Conservation (phyloP, 2,329 filamentous ascomycete species). For the Verticillium klebahnii region DNA sequence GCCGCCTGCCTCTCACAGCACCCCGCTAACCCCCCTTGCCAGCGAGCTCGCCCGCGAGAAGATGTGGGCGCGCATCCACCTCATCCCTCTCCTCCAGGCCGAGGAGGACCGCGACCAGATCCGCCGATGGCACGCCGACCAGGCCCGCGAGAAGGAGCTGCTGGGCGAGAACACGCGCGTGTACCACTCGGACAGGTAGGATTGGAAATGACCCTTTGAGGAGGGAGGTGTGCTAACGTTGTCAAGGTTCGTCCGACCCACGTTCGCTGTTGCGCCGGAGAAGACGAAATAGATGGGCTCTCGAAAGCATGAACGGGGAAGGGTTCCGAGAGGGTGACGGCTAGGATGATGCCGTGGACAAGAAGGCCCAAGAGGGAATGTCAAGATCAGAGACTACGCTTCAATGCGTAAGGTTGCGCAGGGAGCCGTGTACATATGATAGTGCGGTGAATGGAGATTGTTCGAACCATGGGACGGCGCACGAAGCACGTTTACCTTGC, state of each 20-base stretch:
- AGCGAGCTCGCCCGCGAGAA: conserved; percentile 95
- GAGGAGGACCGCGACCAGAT: conserved; percentile 97
- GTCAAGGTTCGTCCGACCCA: conserved; percentile 73
- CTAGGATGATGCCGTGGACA: neutral
- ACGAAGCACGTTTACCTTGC: neutral
- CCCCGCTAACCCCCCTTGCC: conserved; percentile 1
- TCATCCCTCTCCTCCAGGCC: conserved; percentile 89
- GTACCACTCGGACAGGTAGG: conserved; percentile 85
- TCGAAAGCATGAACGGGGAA: neutral
- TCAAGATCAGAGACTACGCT: neutral
- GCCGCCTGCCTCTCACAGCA: neutral
- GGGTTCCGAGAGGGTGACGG: neutral
- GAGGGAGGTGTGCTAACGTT: neutral
- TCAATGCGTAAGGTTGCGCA: neutral
- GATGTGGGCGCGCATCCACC: conserved; percentile 95
- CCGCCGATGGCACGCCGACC: conserved; percentile 77
- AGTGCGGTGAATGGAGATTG: neutral
- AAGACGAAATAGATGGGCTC: conserved; percentile 25
- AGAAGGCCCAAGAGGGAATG: neutral
- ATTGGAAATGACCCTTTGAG: neutral
- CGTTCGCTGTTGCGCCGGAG: conserved; percentile 68
- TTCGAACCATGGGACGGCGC: neutral
- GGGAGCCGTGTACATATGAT: neutral
- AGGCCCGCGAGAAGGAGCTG: conserved; percentile 85
- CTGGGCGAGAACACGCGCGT: conserved; percentile 78